Conservation (phyloP, 2,329 filamentous ascomycete species). For the Phaeosphaeria sp. region DNA sequence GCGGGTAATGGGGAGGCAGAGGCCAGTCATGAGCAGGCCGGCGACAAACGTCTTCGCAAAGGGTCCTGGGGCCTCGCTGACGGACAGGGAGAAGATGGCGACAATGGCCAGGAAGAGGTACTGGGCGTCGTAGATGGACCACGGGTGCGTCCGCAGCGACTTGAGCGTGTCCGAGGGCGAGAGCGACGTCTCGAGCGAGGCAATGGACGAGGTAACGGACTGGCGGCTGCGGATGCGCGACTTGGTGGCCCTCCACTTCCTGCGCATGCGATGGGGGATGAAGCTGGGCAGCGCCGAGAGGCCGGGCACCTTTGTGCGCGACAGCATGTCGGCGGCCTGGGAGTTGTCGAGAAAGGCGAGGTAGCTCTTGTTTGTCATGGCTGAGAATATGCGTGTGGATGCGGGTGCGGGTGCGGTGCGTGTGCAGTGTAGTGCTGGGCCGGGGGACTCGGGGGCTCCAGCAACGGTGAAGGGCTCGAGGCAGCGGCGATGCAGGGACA, state of each 20-base stretch:
- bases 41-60: slow-evolving; percentile 77
- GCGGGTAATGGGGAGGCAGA: slow-evolving; percentile 82
- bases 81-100: slow-evolving; percentile 80
- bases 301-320: slow-evolving; percentile 53
- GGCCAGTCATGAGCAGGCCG: slow-evolving; percentile 69
- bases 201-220: slow-evolving; percentile 74
- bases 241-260: slow-evolving; percentile 65
- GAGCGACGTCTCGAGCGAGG: slow-evolving; percentile 80
- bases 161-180: slow-evolving; percentile 79
- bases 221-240: slow-evolving; percentile 72
- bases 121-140: slow-evolving; percentile 84
- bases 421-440: slow-evolving; percentile 2
- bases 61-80: slow-evolving; percentile 80
- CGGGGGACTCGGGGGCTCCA: slow-evolving; percentile 4
- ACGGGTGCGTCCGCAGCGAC: slow-evolving; percentile 77
- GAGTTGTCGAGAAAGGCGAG: slow-evolving; percentile 43
- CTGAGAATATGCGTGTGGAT: background rate
- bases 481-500: slow-evolving; percentile 28
- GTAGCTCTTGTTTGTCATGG: slow-evolving; percentile 44
- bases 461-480: slow-evolving; percentile 7
- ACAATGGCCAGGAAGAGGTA: slow-evolving; percentile 77
- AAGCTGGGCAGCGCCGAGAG: slow-evolving; percentile 58
- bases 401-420: background rate
- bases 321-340: slow-evolving; percentile 46
- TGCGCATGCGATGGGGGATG: slow-evolving; percentile 69